Base-by-base conservation (phyloP, 106 monocot genomes). In the Dioscorea dumetorum region DNA sequence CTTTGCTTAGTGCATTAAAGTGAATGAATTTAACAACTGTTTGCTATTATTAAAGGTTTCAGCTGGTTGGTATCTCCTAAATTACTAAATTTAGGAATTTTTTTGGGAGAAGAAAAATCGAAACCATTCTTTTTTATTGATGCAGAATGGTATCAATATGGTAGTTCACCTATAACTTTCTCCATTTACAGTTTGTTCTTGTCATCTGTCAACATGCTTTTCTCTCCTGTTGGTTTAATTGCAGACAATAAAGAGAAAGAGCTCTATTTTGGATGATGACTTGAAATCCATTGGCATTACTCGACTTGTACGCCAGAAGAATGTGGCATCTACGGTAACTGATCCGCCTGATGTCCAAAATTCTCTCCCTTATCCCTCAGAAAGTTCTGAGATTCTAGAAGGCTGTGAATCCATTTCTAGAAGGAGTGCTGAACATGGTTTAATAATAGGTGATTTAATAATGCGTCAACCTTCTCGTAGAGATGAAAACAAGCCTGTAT, bases 191-290 rank as follows among this genome's bases (percentile, higher is more conserved):
- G 10, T 41, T 41, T 41, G 41, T 41, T 10, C 10, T 6, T 41
- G 41, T 21, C 2, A 48, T 2, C 19, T 33, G 20, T 33, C 14
- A 11, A 62, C 32, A 31, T 67, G 4, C 31, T 72, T 72, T 12
- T 16, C n/a, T 9, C 51, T 15, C 12, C 53, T 24, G 34, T 23
- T 50, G 17, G 24, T 72, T 49, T 28, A 33, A 24, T 63, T 21
- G 12, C 9, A 63, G 18, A 49, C 50, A 15, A n/a, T 50, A n/a
- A 62, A 33, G 50, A 60, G 64, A 35, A 63, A 17, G 33, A 67
- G 35, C 4, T 72, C 71, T 71, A 28, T 20, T 69, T 14, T 63
- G 52, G 63, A 64, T 63, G 65, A 75, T 66, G 23, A 58, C 49
- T 52, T 33, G 23, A 35, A 63, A 74, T 59, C 69, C 17, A 17